These are phyloP conservation scores for Cajanus cajan DNA, from an alignment of 306 rosid species.

Conservation along the genomic window DNA sequence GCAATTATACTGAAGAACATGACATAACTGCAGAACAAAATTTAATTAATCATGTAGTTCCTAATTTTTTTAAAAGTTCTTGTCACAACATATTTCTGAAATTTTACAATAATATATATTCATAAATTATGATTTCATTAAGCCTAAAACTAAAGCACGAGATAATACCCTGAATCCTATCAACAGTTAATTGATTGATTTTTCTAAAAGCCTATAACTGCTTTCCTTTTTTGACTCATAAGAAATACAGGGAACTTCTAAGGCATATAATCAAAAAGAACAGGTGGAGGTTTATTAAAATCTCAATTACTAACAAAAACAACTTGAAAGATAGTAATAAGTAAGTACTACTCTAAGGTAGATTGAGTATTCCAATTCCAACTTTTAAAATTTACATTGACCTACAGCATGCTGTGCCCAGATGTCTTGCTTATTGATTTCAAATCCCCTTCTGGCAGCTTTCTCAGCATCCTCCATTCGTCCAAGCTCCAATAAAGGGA, in stretches of 20 bases:
- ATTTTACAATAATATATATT: not conserved
- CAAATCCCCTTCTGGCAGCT: conserved; percentile 73
- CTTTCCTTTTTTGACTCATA: not conserved
- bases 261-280: not conserved
- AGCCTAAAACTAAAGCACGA: conserved; percentile 16
- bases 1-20: conserved; percentile 78
- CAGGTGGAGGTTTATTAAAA: not conserved
- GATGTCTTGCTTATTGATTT: conserved; percentile 62
- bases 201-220: not conserved
- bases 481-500: conserved; percentile 83
- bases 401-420: conserved; percentile 96
- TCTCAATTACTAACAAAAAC: not conserved
- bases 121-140: not conserved
- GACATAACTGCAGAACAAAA: conserved; percentile 73
- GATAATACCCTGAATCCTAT: not conserved
- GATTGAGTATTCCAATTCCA: conserved; percentile 4
- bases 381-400: conserved; percentile 14
- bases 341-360: no score
- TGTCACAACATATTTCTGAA: not conserved
- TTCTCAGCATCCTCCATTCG: conserved; percentile 72
- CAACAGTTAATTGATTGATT: not conserved
- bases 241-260: conserved; percentile 9
- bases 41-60: conserved; percentile 1
- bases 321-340: not conserved
- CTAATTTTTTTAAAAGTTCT: conserved; percentile 1